Percentiles rank a stretch among this genome's conserved stretches.
These are phyloP conservation scores for Pisolithus marmoratus DNA, from an alignment of 768 basidiomycete genomes.

Conservation along the genomic window DNA sequence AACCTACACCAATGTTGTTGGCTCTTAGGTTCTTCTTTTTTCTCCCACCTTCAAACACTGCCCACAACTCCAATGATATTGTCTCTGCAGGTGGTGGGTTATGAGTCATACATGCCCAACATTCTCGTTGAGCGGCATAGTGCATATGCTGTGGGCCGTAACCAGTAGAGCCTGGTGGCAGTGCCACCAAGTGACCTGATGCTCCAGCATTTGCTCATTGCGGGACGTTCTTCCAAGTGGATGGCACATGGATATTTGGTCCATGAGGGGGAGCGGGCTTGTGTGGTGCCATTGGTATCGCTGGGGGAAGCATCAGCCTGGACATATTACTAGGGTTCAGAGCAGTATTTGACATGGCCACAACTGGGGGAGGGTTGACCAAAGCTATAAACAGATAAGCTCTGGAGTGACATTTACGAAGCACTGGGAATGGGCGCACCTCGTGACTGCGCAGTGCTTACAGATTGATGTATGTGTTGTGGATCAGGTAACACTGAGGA, in stretches of 20 bases:
- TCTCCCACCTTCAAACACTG: background rate
- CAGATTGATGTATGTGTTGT: too few species aligned
- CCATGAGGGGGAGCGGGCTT: background rate
- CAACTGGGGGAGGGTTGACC: background rate
- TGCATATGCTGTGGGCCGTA: conserved; percentile 1
- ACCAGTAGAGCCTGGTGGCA: background rate
- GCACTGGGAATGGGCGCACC: too few species aligned
- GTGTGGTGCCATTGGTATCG: background rate
- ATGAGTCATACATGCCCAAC: background rate
- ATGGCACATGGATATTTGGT: background rate
- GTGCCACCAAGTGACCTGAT: background rate
- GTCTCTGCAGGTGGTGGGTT: conserved; percentile 1
- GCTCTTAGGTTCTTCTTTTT: background rate
- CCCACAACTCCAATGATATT: conserved; percentile 1
- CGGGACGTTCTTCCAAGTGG: background rate
- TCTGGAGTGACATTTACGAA: too few species aligned
- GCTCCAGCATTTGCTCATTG: background rate
- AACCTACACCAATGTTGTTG: conserved; percentile 1
- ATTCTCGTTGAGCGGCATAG: background rate
- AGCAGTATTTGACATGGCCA: background rate
- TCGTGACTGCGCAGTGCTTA: too few species aligned
- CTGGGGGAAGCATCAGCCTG: background rate
- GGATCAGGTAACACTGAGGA: too few species aligned
- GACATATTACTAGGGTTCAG: background rate
- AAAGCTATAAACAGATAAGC: too few species aligned